Conservation (phyloP, 108 stramenopile species). For the Pseudonitzschia multiseries region DNA sequence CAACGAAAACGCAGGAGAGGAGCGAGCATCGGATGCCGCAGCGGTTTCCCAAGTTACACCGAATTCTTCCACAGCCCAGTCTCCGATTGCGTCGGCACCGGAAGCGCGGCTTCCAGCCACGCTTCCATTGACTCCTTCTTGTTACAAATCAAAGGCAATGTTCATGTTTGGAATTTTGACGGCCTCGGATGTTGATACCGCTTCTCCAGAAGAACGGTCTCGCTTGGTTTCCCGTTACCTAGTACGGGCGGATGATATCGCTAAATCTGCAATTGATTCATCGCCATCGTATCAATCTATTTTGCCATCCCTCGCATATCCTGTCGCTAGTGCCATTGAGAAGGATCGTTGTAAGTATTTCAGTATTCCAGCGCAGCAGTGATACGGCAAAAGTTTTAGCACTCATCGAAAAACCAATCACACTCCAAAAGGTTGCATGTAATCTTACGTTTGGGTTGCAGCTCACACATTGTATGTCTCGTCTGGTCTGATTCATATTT, state of each 20-base stretch:
- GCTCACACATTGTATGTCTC: too few relatives aligned
- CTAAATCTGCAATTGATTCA: neutral
- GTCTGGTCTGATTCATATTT: too few relatives aligned
- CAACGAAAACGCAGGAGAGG: neutral
- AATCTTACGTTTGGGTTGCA: too few relatives aligned
- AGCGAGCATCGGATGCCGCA: neutral
- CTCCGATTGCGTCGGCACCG: neutral
- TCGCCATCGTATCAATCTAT: neutral
- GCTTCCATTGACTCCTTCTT: neutral
- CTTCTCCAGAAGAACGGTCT: neutral
- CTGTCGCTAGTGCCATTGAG: neutral
- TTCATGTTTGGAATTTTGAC: conserved; percentile 33
- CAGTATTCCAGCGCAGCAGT: too few relatives aligned
- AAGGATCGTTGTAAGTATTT: conserved; percentile 17
- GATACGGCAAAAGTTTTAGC: too few relatives aligned
- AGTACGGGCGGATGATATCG: conserved; percentile 15
- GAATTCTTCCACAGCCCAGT: neutral
- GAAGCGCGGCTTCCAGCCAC: neutral
- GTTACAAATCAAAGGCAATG: neutral
- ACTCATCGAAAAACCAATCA: too few relatives aligned
- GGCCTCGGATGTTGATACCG: neutral
- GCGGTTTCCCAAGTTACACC: neutral
- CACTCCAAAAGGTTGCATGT: too few relatives aligned
- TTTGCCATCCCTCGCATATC: conserved; percentile 12
- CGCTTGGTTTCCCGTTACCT: conserved; percentile 16